These are phyloP conservation scores for Cicer pinnatifidum DNA, from an alignment of 306 rosid genomes.

Conservation along the genomic window DNA sequence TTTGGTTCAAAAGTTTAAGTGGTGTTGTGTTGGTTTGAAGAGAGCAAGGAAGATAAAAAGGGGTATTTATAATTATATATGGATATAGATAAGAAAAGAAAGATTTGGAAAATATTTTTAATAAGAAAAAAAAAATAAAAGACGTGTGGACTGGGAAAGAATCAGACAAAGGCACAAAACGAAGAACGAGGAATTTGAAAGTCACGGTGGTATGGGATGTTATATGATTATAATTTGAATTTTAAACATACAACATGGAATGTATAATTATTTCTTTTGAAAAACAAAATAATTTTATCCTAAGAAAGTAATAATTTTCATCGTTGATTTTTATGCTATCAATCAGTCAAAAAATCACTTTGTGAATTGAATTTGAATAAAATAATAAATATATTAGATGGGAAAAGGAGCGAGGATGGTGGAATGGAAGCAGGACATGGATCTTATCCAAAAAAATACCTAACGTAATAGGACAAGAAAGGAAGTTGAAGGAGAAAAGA, in stretches of 20 bases:
- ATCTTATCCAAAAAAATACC: constrained; percentile 63
- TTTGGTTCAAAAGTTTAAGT: background rate
- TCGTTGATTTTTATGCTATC: too few species aligned
- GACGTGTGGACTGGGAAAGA: constrained; percentile 70
- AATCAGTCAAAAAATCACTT: too few species aligned
- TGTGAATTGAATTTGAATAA: background rate
- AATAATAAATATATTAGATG: background rate
- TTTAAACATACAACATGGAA: background rate
- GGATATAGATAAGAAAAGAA: background rate
- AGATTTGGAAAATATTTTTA: constrained; percentile 30
- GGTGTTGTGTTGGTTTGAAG: constrained; percentile 29
- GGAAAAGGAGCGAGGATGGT: background rate
- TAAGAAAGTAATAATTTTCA: too few species aligned
- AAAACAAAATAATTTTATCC: too few species aligned
- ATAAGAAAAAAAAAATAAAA: constrained; percentile 46
- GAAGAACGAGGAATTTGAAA: constrained; percentile 50
- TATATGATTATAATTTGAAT: background rate
- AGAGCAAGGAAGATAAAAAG: background rate
- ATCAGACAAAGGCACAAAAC: constrained; percentile 15
- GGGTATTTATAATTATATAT: constrained; percentile 29
- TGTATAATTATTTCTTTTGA: background rate
- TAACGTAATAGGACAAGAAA: constrained; percentile 46
- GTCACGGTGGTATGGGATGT: constrained; percentile 38
- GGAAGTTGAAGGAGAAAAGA: constrained; percentile 45
- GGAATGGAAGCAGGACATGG: constrained; percentile 39